A percentile compares a stretch with the other conserved stretches of the same genome.
phyloP scores from a whole-genome alignment of 2,329 filamentous ascomycete genomes.

The Aureobasidium sp. region DNA sequence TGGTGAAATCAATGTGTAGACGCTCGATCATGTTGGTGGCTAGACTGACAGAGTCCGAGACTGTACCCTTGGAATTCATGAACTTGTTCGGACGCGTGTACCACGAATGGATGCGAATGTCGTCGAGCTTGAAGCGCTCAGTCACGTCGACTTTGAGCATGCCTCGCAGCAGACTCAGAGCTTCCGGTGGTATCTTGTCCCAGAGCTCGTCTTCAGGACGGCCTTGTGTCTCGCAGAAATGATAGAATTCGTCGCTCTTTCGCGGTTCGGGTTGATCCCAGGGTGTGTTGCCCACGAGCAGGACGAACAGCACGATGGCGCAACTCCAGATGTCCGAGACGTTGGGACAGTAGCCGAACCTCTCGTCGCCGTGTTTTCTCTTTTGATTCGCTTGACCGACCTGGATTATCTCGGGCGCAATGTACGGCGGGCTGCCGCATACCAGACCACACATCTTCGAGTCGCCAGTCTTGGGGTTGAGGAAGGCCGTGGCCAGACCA shows the following conservation, averaged over 20 bases:
- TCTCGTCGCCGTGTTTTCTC: conserved; percentile 38
- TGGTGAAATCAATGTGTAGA: conserved; percentile 78
- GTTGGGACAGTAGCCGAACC: conserved; percentile 64
- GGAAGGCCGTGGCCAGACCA: conserved; percentile 87
- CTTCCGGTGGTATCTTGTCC: conserved; percentile 65
- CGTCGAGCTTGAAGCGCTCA: conserved; percentile 75
- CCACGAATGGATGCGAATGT: conserved; percentile 89
- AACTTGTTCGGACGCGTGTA: conserved; percentile 77
- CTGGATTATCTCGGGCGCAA: conserved; percentile 79
- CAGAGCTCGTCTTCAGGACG: conserved; percentile 76
- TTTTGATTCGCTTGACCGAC: conserved; percentile 42
- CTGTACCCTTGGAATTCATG: conserved; percentile 64
- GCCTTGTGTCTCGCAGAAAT: conserved; percentile 75
- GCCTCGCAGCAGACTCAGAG: conserved; percentile 75
- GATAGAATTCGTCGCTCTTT: conserved; percentile 82
- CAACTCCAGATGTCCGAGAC: conserved; percentile 94
- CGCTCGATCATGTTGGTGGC: conserved; percentile 94
- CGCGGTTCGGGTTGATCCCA: conserved; percentile 83
- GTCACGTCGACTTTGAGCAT: conserved; percentile 79
- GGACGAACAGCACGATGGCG: conserved; percentile 92
- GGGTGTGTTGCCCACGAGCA: conserved; percentile 91
- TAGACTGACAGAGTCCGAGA: conserved; percentile 71
- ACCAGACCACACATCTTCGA: conserved; percentile 79
- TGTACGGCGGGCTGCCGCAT: conserved; percentile 94
- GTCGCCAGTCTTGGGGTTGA: conserved; percentile 66